A percentile compares a stretch with the other conserved stretches of the same genome.
These are phyloP conservation scores for Colletotrichum theobromicola DNA, from an alignment of 2,329 filamentous ascomycete genomes.

Conservation along the genomic window DNA sequence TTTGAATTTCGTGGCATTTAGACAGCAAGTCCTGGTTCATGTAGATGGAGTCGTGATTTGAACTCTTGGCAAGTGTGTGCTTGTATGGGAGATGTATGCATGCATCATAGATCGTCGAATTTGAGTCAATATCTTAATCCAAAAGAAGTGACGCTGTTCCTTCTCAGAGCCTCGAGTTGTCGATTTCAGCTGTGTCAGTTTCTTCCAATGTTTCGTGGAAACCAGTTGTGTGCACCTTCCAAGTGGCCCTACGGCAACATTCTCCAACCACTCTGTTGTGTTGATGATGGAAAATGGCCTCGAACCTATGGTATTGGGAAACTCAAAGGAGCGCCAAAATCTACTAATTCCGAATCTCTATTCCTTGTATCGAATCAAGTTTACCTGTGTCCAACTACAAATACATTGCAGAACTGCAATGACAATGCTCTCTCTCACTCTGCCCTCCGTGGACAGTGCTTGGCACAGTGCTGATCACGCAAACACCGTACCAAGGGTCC, in stretches of 20 bases:
- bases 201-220: rapidly evolving
- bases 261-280: background rate
- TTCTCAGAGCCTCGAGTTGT: background rate
- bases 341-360: no score
- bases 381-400: rapidly evolving
- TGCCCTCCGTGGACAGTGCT: background rate
- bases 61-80: background rate
- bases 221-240: background rate
- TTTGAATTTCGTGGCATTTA: background rate
- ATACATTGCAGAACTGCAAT: background rate
- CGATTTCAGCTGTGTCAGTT: background rate
- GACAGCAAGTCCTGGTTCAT: background rate
- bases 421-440: background rate
- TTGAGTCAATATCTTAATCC: background rate
- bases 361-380: no score
- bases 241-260: background rate
- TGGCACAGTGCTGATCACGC: background rate
- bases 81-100: background rate
- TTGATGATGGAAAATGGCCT: background rate
- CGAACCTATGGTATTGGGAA: no score
- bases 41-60: background rate
- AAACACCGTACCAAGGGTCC: background rate
- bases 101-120: background rate
- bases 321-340: no score
- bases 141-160: background rate